A percentile compares a stretch with the other conserved stretches of the same genome.
Evolutionary conservation across 306 rosid genomes (phyloP).

Genomic region (Carpinus fangiana): DNA sequence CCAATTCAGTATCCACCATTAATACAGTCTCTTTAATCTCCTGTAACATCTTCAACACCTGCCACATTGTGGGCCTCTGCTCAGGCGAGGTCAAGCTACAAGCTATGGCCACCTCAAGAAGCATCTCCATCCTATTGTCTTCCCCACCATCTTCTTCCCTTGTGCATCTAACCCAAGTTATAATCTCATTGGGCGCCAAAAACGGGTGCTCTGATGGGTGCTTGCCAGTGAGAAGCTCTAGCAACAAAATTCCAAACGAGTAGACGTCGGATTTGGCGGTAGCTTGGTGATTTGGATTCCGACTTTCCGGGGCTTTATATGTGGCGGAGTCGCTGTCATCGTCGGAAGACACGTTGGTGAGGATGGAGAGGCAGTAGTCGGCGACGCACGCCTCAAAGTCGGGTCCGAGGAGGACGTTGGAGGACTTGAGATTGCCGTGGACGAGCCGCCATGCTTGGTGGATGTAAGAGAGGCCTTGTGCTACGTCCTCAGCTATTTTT

Average conservation of each 20-base stretch:
- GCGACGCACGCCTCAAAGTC: conserved; percentile 85
- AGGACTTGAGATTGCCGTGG: conserved; percentile 87
- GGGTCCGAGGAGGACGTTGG: conserved; percentile 80
- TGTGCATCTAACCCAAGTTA: conserved; percentile 61
- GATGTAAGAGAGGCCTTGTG: conserved; percentile 89
- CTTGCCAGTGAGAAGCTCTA: conserved; percentile 82
- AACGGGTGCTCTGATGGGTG: conserved; percentile 57
- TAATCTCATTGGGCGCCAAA: conserved; percentile 52
- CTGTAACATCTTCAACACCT: conserved; percentile 91
- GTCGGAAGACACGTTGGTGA: conserved; percentile 35
- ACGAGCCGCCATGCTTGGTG: conserved; percentile 97
- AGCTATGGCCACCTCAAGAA: conserved; percentile 69
- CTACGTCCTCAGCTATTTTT: conserved; percentile 91
- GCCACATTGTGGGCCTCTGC: conserved; percentile 97
- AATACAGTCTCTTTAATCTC: conserved; percentile 72
- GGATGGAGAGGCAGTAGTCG: conserved; percentile 74
- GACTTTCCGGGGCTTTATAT: conserved; percentile 74
- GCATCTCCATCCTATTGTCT: conserved; percentile 68
- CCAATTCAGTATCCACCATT: conserved; percentile 55
- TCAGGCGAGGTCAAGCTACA: conserved; percentile 75
- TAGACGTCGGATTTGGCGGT: conserved; percentile 70
- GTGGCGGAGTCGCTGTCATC: conserved; percentile 49
- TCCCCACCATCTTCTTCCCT: conserved; percentile 60
- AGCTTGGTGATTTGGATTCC: conserved; percentile 41
- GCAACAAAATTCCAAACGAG: conserved; percentile 66